Evolutionary conservation across 2,329 filamentous ascomycete species (phyloP), one percentile per base, ranked within the genome.

Genomic region (Xylariaceae sp.): DNA sequence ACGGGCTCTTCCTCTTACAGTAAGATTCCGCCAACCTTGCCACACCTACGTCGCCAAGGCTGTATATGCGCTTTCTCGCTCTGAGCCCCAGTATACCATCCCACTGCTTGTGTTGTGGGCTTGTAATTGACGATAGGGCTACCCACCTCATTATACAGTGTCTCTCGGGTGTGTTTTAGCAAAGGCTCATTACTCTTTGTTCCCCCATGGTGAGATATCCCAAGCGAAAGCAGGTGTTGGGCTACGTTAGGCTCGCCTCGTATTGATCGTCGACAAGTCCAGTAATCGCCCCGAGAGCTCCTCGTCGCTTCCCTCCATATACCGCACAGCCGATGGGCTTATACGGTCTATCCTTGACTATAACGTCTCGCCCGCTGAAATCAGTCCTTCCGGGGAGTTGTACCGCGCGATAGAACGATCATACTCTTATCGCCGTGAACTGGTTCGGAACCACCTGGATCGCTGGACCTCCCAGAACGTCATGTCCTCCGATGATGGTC

Each of bases 311-410:
- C 47, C 60, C 40, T 56, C 53, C 52, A 57, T 60, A 47, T 69
- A 63, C 58, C 62, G 59, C 49, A 63, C 64, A 16, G 65, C 67
- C 57, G 60, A 68, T 61, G 66, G 67, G 53, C 66, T 66, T 55
- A 65, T 74, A 21, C 68, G 68, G 47, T 71, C 68, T 50, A 72
- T 73, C 50, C 68, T 74, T 62, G 69, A 74, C 63, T 68, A 70
- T 56, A 63, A 69, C 58, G 62, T 70, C 51, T 56, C 68, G 15
- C 63, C 68, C 56, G 61, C 67, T 51, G 64, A 72, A 40, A 70
- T 74, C 42, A 74, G 70, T 47, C 70, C 71, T 18, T 76, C 73
- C 22, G 72, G 72, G 59, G 72, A 76, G 64, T 61, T 76, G 46
- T 72, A 70, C 57, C 66, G 72, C 60, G 69, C 71, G 47, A 71